These are phyloP conservation scores for Pichia eremophila DNA, from an alignment of 805 yeast genomes.

Conservation along the genomic window DNA sequence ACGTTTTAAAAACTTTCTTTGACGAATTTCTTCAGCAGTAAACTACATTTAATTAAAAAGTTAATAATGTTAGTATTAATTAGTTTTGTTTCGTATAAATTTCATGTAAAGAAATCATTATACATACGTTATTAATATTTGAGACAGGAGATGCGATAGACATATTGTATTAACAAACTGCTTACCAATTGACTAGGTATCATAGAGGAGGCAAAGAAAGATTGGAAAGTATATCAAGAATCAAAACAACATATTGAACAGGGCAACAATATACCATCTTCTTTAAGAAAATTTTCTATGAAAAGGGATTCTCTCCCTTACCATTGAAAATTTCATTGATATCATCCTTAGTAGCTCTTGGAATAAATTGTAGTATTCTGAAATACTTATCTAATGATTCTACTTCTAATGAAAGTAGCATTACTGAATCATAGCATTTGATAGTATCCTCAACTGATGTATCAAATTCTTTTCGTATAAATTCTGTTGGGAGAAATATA, in stretches of 20 bases:
- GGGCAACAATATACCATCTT: neutral
- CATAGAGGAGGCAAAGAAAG: too few relatives aligned
- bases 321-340: neutral
- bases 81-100: neutral
- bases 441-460: conserved; percentile 14
- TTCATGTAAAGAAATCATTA: too few relatives aligned
- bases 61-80: neutral
- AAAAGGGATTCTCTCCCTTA: neutral
- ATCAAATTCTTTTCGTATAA: conserved; percentile 11
- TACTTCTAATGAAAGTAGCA: conserved; percentile 14
- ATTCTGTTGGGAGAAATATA: conserved; percentile 11
- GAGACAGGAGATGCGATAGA: neutral
- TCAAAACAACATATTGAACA: neutral
- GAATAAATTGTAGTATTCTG: conserved; percentile 18
- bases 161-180: neutral
- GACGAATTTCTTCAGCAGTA: conserved; percentile 27
- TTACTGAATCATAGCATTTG: conserved; percentile 18
- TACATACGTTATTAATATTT: conserved; percentile 2
- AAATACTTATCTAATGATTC: conserved; percentile 16
- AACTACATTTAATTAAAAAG: conserved; percentile 6
- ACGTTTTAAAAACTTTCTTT: conserved; percentile 40
- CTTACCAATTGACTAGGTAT: too few relatives aligned
- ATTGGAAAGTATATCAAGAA: too few relatives aligned
- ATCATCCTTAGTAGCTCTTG: conserved; percentile 6
- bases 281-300: neutral